These are phyloP conservation scores for Trichophyton schoenleinii DNA, from an alignment of 2,329 filamentous ascomycete species.

Conservation along the genomic window DNA sequence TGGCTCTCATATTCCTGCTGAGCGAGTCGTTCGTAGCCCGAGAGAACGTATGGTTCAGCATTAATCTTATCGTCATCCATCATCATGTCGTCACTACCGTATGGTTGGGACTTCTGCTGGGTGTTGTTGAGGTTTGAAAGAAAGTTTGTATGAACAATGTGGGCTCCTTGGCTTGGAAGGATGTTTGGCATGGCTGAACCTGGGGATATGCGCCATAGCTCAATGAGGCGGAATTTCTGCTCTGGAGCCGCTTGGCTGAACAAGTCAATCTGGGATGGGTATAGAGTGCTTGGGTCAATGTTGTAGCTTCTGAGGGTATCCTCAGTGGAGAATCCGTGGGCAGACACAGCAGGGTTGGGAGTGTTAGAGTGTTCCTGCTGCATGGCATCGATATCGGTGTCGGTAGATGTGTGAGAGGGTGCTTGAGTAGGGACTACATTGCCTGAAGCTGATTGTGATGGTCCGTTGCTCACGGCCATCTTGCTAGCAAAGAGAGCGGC, in stretches of 20 bases:
- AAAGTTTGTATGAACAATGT: not conserved
- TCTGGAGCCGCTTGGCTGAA: slow-evolving; percentile 62
- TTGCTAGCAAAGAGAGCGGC: slow-evolving; percentile 66
- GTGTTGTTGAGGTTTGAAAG: not conserved
- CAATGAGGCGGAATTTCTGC: slow-evolving; percentile 62
- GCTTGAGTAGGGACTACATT: slow-evolving; percentile 20
- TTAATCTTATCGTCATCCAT: slow-evolving; percentile 27
- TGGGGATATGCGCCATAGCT: slow-evolving; percentile 74
- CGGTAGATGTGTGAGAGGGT: slow-evolving; percentile 20
- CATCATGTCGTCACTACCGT: slow-evolving; percentile 34
- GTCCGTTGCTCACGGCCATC: slow-evolving; percentile 46
- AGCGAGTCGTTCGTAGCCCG: slow-evolving; percentile 63
- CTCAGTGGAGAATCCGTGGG: slow-evolving; percentile 35
- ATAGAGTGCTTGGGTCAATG: slow-evolving; percentile 57
- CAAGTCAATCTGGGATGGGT: slow-evolving; percentile 61
- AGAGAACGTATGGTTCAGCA: slow-evolving; percentile 72
- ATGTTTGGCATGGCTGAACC: slow-evolving; percentile 32
- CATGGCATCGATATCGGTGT: not conserved
- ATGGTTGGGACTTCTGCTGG: not conserved
- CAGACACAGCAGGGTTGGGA: slow-evolving; percentile 31
- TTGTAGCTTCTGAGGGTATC: slow-evolving; percentile 52
- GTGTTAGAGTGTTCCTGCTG: not conserved
- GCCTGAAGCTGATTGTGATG: slow-evolving; percentile 15
- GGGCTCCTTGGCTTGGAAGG: not conserved
- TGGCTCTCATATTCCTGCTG: slow-evolving; percentile 42